phyloP scores from a whole-genome alignment of 2,329 filamentous ascomycete species.

The Clonostachys byssicola region DNA sequence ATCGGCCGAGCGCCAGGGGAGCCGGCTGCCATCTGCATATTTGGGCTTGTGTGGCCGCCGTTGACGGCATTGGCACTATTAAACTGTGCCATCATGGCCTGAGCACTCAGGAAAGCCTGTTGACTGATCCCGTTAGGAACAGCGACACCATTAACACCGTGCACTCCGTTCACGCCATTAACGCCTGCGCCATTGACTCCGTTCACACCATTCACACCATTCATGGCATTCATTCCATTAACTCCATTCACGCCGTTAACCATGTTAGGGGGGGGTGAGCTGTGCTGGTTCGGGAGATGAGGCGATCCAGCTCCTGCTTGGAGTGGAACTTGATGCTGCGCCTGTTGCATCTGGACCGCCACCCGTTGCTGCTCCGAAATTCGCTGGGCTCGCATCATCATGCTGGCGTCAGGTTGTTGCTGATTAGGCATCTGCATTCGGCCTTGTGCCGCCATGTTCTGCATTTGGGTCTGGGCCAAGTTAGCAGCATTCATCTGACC shows the following conservation, averaged over 20 bases:
- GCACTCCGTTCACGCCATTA: constrained; percentile 13
- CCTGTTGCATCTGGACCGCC: constrained; percentile 41
- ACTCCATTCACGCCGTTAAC: constrained; percentile 8
- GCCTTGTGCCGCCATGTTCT: constrained; percentile 50
- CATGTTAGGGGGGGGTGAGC: constrained; percentile 33
- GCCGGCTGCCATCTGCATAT: constrained; percentile 41
- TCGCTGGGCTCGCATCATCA: constrained; percentile 61
- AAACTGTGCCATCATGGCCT: constrained; percentile 48
- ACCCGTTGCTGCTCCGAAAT: constrained; percentile 62
- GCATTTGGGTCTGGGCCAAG: constrained; percentile 63
- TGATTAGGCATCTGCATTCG: constrained; percentile 47
- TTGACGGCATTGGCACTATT: constrained; percentile 36
- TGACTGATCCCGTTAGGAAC: constrained; percentile 40
- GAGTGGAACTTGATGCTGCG: constrained; percentile 22
- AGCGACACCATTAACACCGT: constrained; percentile 17
- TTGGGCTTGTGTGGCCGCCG: constrained; percentile 19
- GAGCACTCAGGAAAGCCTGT: constrained; percentile 46
- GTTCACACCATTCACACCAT: constrained; percentile 18
- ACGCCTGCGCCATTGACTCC: constrained; percentile 25
- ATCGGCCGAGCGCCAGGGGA: constrained; percentile 31
- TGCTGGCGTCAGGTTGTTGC: constrained; percentile 11
- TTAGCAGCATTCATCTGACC: constrained; percentile 51
- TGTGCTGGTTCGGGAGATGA: constrained; percentile 30
- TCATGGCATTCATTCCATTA: constrained; percentile 13
- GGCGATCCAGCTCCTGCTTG: constrained; percentile 20